These are phyloP conservation scores for Myxozyma kluyveri DNA, from an alignment of 805 yeast genomes.

Conservation along the genomic window DNA sequence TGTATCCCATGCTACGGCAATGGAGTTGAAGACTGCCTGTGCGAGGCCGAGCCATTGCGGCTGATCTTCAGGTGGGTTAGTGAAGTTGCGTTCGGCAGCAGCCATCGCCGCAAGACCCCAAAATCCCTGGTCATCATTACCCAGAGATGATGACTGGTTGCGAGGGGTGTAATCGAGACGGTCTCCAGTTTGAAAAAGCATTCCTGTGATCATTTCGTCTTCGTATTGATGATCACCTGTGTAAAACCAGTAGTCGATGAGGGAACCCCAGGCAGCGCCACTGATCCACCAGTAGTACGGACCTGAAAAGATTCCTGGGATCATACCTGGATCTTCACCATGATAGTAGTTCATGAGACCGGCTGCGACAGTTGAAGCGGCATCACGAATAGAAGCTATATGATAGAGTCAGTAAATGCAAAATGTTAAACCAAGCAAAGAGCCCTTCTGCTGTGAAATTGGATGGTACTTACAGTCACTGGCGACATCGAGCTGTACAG, in stretches of 20 bases:
- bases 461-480: too few species aligned
- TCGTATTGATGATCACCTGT: slow-evolving; percentile 68
- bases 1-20: slow-evolving; percentile 76
- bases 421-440: too few species aligned
- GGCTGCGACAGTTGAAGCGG: slow-evolving; percentile 50
- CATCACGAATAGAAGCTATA: slow-evolving; percentile 47
- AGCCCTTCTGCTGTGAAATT: too few species aligned
- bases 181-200: slow-evolving; percentile 63
- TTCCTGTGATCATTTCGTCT: slow-evolving; percentile 54
- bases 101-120: slow-evolving; percentile 87
- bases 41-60: slow-evolving; percentile 75
- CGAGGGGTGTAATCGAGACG: slow-evolving; percentile 70
- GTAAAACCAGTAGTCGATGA: slow-evolving; percentile 66
- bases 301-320: slow-evolving; percentile 77
- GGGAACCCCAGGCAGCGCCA: slow-evolving; percentile 65
- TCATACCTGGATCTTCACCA: slow-evolving; percentile 63
- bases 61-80: slow-evolving; percentile 57
- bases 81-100: slow-evolving; percentile 80
- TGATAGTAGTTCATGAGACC: slow-evolving; percentile 71
- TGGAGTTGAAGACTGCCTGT: slow-evolving; percentile 83
- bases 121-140: slow-evolving; percentile 91
- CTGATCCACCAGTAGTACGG: slow-evolving; percentile 98
- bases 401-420: slow-evolving; percentile 2
- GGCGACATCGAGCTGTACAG: too few species aligned
- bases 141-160: slow-evolving; percentile 80